phyloP scores from a whole-genome alignment of 768 basidiomycete genomes.

The Mycena alexandri region DNA sequence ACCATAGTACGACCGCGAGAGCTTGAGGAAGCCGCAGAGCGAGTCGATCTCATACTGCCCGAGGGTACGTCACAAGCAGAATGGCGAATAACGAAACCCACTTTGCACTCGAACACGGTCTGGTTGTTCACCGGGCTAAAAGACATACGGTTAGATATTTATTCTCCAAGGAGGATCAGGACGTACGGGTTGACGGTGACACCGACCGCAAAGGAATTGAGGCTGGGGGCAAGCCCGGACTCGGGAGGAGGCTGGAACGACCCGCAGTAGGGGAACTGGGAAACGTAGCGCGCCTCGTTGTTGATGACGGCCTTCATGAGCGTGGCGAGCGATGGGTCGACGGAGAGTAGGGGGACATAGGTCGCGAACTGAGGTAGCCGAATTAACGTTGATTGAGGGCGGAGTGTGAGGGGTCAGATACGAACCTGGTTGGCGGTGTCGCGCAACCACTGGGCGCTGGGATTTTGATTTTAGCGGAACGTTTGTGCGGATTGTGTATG shows the following conservation, averaged over 20 bases:
- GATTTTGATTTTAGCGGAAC: no score
- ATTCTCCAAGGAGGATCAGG: no score
- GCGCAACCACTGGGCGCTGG: constrained; percentile 85
- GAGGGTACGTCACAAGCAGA: no score
- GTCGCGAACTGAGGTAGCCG: constrained; percentile 68
- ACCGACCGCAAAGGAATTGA: constrained; percentile 77
- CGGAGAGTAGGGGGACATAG: constrained; percentile 70
- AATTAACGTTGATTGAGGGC: no score
- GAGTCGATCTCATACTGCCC: constrained; percentile 88
- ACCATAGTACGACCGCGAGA: constrained; percentile 79
- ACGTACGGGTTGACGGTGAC: constrained; percentile 83
- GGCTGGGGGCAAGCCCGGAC: constrained; percentile 71
- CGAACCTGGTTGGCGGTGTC: constrained; percentile 75
- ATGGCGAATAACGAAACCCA: no score
- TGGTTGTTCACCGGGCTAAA: constrained; percentile 73
- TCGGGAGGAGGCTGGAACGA: constrained; percentile 86
- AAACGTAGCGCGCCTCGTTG: constrained; percentile 80
- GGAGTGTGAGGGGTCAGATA: no score
- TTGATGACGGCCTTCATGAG: constrained; percentile 87
- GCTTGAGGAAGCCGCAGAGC: constrained; percentile 82
- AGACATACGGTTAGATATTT: no score
- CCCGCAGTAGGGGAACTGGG: constrained; percentile 83
- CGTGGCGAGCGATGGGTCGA: constrained; percentile 69
- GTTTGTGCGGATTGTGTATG: no score
- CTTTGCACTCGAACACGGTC: constrained; percentile 89